Base-by-base conservation (phyloP, 2,329 filamentous ascomycete species). In the Sphaerostilbella broomeana region DNA sequence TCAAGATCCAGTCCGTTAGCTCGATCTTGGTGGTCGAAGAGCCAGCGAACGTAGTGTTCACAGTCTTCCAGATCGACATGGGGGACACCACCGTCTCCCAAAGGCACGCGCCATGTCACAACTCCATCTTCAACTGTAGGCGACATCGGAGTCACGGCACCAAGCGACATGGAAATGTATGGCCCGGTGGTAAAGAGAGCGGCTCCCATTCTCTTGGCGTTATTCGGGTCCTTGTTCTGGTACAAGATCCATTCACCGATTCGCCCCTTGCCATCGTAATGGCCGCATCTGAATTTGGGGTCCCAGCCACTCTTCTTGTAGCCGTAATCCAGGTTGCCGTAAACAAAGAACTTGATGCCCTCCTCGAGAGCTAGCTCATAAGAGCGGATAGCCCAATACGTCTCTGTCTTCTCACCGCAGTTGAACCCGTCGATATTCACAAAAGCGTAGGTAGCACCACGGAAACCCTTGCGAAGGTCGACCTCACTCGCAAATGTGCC, bases 371-470 rank as follows among this genome's bases (percentile, higher is more conserved):
- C 58, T 26, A 65, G 44, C 45, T 66, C 56, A 51, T 68, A 63
- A 38, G 57, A 45, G 27, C 68, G 56, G 33, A 72, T 59, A 5
- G 60, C 55, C 67, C 64, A 75, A 49, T 61, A 75, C 2, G 64
- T 64, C 51, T 75, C 70, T 0, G 60, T 60, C 48, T 73, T 74
- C 52, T 74, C 70, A 22, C 71, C 72, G 17, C 57, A 57, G 43
- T 70, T 73, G 52, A 73, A 74, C 11, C 70, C 69, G 45, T 75
- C 72, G 28, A 72, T 67, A 49, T 76, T 76, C 33, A 76, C 57
- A 46, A 70, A 75, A 4, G 70, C 70, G n/a, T 64, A 67, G 46
- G 65, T 62, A 32, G 64, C 66, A 5, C 64, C 68, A 8, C 50
- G 48, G 48, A 72, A 68, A 0, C 65, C 68, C 1, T 55, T 51